Evolutionary conservation across 495 filamentous ascomycete genomes (phyloP), one percentile per base, ranked within the genome.

Genomic region (Chaetomium tenue): DNA sequence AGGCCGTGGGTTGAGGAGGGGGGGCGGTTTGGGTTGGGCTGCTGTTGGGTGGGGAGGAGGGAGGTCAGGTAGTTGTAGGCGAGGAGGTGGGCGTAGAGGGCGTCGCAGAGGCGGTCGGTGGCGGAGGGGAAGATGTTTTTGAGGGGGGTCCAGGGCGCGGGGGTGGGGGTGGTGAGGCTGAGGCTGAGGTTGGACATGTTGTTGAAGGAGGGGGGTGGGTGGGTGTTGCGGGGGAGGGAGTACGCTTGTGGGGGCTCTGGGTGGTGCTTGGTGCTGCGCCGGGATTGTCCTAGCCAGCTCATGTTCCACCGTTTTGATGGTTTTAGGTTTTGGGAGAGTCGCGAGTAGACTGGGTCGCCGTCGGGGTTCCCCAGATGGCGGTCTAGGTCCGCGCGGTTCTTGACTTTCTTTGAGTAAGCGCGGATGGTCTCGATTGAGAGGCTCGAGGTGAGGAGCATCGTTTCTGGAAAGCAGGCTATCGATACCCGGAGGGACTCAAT

Each of bases 31-130:
- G 50, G 3, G 16, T 28, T 16, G 52, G 50, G n/a, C n/a, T n/a
- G n/a, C n/a, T 22, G 40, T 16, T 16, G 40, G 40, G 16, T 16
- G 16, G 72, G 70, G 58, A 74, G 77, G 26, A 82, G 66, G 8
- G 77, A 80, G 62, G 79, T 72, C 30, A 88, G 71, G 70, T 87
- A 87, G 66, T 88, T 88, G 61, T 83, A 84, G 0, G 84, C 86
- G 22, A 89, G 77, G 23, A 89, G 67, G 46, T 86, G 82, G 2
- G 86, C 86, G 62, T 87, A 89, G n/a, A 89, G 79, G 6, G 84
- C 79, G 53, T 87, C 83, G 33, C 86, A 82, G 5, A 86, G 71
- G 60, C 79, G 81, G 57, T 86, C 81, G 6, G 82, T 75, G 25
- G 79, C 82, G 9, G 77, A 61, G 0, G 84, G 83, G 60, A 89